phyloP scores from a whole-genome alignment of 805 yeast species.

The Monosporozyma servazzii region DNA sequence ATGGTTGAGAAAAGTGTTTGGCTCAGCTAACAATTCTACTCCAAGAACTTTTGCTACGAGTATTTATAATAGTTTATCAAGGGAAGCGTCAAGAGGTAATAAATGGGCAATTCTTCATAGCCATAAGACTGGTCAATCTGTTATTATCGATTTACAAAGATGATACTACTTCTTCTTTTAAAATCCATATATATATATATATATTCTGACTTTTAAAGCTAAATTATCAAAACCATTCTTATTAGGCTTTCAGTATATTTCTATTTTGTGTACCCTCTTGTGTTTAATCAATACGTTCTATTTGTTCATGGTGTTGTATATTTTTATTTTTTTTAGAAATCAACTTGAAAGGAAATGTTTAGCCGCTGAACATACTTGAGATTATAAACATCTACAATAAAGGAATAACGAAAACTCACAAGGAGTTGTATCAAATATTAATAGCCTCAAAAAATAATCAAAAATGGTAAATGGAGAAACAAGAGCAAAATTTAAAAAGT shows the following conservation, averaged over 20 bases:
- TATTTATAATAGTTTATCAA: constrained; percentile 61
- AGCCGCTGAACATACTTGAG: neutral
- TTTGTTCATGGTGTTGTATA: too few species aligned
- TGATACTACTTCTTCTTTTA: constrained; percentile 17
- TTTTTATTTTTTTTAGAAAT: too few species aligned
- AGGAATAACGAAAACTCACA: neutral
- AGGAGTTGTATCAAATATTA: too few species aligned
- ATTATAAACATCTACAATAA: neutral
- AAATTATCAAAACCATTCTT: neutral
- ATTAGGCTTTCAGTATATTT: too few species aligned
- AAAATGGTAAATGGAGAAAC: neutral
- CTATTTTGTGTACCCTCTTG: too few species aligned
- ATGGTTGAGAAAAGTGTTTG: constrained; percentile 62
- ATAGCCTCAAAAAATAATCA: too few species aligned
- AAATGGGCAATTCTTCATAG: constrained; percentile 72
- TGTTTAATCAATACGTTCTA: too few species aligned
- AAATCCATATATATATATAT: neutral
- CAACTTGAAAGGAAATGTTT: neutral
- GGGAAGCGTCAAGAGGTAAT: constrained; percentile 63
- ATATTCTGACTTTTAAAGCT: too few species aligned
- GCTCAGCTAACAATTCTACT: constrained; percentile 67
- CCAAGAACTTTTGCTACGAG: constrained; percentile 74
- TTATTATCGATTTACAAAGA: constrained; percentile 57
- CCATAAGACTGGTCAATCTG: constrained; percentile 64
- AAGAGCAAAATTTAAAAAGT: neutral